Evolutionary conservation across 352 stramenopile species (phyloP).

Genomic region (Paralagenidium karlingii): DNA sequence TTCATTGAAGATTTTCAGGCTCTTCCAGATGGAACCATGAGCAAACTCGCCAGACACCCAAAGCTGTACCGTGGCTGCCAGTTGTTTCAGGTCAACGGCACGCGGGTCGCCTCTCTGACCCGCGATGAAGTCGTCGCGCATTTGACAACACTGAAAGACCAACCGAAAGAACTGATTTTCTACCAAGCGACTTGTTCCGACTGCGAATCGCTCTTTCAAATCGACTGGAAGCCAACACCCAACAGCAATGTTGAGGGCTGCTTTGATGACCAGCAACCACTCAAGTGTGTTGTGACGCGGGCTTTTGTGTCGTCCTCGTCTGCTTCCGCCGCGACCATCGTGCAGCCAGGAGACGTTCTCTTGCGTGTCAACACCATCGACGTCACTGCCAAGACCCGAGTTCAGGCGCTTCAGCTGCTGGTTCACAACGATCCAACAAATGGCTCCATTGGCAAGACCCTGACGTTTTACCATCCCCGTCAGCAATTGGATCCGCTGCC

Average conservation of each 20-base stretch:
- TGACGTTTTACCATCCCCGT: conserved; percentile 19
- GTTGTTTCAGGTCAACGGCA: conserved; percentile 38
- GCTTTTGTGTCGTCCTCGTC: conserved; percentile 4
- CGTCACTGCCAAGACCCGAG: conserved; percentile 17
- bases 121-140: conserved; percentile 23
- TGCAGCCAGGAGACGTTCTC: conserved; percentile 21
- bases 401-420: conserved; percentile 14
- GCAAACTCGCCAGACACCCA: conserved; percentile 15
- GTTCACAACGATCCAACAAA: too few relatives aligned
- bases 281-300: conserved; percentile 21
- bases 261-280: conserved; percentile 18
- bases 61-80: conserved; percentile 36
- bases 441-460: conserved; percentile 14
- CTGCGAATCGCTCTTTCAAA: conserved; percentile 15
- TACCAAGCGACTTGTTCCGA: conserved; percentile 15
- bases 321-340: conserved; percentile 5
- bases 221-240: conserved; percentile 10
- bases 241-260: neutral
- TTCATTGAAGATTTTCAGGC: conserved; percentile 35
- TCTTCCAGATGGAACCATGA: conserved; percentile 20
- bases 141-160: conserved; percentile 18
- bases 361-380: conserved; percentile 29
- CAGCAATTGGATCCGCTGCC: conserved; percentile 5
- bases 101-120: conserved; percentile 19
- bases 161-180: conserved; percentile 43